These are phyloP conservation scores for Carpinus fangiana DNA, from an alignment of 306 rosid species.

Conservation along the genomic window DNA sequence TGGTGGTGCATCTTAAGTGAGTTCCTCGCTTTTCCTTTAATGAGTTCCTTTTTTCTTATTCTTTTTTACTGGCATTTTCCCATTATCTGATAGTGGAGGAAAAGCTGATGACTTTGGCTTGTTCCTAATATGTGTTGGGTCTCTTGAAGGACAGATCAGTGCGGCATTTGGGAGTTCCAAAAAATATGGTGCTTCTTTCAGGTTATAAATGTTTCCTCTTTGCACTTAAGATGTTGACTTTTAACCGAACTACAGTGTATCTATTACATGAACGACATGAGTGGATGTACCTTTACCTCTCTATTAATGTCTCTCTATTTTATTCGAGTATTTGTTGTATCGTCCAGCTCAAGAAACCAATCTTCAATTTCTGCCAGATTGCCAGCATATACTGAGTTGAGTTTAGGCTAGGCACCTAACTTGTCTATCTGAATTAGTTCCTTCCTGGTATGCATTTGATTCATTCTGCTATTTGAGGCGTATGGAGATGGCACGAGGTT, in stretches of 20 bases:
- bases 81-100: neutral
- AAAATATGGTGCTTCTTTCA: neutral
- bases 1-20: constrained; percentile 3
- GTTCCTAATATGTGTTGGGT: neutral
- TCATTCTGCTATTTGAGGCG: neutral
- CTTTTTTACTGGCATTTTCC: neutral
- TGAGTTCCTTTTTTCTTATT: neutral
- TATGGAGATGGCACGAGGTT: neutral
- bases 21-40: neutral
- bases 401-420: neutral
- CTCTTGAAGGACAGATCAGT: neutral
- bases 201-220: neutral
- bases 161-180: neutral
- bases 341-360: neutral
- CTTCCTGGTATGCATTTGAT: neutral
- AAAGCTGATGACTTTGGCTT: neutral
- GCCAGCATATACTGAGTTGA: neutral
- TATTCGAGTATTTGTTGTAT: neutral
- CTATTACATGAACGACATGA: neutral
- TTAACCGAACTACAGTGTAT: neutral
- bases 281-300: neutral
- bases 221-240: neutral
- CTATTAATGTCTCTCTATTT: neutral
- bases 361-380: neutral
- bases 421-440: neutral